Percentiles rank a stretch among this genome's conserved stretches.
Conservation (phyloP, 805 yeast genomes). For the Cyberlindnera americana region DNA sequence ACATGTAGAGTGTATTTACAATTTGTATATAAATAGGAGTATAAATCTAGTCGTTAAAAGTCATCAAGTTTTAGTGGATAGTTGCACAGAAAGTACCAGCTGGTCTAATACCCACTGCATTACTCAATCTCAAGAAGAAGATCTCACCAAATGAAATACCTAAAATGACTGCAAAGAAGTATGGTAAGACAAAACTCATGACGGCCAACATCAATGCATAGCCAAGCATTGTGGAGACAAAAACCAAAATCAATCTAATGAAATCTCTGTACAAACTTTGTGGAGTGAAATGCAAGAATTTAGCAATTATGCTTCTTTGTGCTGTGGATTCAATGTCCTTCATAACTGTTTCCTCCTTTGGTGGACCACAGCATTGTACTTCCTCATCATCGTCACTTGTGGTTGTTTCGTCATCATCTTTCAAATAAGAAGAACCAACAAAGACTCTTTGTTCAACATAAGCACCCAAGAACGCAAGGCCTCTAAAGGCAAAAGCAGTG, state of each 20-base stretch:
- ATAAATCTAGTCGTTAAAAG: neutral
- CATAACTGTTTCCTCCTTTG: neutral
- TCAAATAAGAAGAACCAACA: conserved; percentile 6
- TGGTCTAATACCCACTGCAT: conserved; percentile 33
- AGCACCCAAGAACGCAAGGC: conserved; percentile 53
- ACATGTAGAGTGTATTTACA: no score
- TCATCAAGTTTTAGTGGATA: conserved; percentile 19
- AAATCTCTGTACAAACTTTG: conserved; percentile 46
- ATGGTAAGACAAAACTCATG: conserved; percentile 64
- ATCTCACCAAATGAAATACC: conserved; percentile 73
- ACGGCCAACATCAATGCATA: conserved; percentile 77
- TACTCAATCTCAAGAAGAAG: conserved; percentile 57
- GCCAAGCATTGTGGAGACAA: conserved; percentile 61
- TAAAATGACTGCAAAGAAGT: conserved; percentile 68
- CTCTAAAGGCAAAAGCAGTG: conserved; percentile 56
- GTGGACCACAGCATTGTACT: conserved; percentile 12
- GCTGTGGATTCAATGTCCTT: neutral
- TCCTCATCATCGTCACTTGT: conserved; percentile 6
- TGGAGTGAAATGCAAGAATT: conserved; percentile 33
- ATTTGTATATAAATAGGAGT: no score
- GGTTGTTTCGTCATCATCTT: conserved; percentile 10
- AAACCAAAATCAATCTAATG: conserved; percentile 51
- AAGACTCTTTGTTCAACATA: conserved; percentile 66
- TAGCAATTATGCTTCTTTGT: conserved; percentile 28
- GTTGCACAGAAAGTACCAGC: conserved; percentile 17